These are phyloP conservation scores for Malus fusca DNA, from an alignment of 306 rosid genomes.

Conservation along the genomic window DNA sequence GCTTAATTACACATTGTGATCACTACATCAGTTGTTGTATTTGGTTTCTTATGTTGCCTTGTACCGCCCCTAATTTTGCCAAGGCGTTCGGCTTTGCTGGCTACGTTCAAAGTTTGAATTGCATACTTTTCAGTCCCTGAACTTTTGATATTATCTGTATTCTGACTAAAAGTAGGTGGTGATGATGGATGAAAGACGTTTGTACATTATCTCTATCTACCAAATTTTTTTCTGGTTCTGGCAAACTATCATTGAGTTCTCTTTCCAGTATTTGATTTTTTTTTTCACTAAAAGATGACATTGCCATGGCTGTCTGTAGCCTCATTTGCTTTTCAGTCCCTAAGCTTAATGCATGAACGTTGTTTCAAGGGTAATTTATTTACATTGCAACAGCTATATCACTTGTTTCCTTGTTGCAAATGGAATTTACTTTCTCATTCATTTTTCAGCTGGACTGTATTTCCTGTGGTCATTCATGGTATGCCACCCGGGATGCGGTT, in stretches of 20 bases:
- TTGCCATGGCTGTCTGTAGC: too few relatives aligned
- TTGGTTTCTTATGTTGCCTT: background rate
- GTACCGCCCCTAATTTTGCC: background rate
- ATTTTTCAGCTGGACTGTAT: slow-evolving; percentile 76
- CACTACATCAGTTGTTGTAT: background rate
- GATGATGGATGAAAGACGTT: background rate
- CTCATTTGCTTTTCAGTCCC: too few relatives aligned
- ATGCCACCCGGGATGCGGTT: slow-evolving; percentile 72
- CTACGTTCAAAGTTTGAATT: too few relatives aligned
- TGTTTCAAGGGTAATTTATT: background rate
- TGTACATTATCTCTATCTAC: too few relatives aligned
- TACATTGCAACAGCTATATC: background rate
- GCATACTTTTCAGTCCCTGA: background rate
- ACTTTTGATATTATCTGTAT: too few relatives aligned
- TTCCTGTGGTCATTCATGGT: slow-evolving; percentile 86
- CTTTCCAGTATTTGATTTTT: too few relatives aligned
- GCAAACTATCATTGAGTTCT: too few relatives aligned
- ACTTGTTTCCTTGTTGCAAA: background rate
- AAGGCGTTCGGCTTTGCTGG: too few relatives aligned
- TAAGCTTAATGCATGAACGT: too few relatives aligned
- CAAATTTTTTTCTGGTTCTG: too few relatives aligned
- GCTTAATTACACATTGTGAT: background rate
- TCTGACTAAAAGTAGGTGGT: background rate
- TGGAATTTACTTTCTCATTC: slow-evolving; percentile 2
- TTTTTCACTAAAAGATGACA: too few relatives aligned